These are phyloP conservation scores for Knoxia roxburghii DNA, from an alignment of 257 asterid genomes.

Conservation along the genomic window DNA sequence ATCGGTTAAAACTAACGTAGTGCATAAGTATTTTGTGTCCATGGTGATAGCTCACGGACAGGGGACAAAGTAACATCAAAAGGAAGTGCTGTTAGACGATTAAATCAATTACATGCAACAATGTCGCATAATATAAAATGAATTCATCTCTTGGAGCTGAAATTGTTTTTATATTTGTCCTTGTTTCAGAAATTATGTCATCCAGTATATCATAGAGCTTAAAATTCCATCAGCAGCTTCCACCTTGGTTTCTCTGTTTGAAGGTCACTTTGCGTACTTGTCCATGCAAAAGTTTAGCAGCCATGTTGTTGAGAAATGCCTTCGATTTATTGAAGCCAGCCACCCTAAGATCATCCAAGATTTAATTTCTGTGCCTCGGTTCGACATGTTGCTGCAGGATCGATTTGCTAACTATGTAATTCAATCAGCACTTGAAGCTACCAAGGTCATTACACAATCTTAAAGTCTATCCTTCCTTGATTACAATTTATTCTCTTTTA, in stretches of 20 bases:
- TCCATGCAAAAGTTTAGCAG: conserved; percentile 47
- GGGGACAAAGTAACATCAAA: neutral
- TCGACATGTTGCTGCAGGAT: conserved; percentile 35
- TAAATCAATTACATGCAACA: neutral
- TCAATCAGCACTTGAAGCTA: conserved; percentile 39
- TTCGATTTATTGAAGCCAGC: conserved; percentile 25
- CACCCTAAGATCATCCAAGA: conserved; percentile 27
- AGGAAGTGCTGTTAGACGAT: neutral
- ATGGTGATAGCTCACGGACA: neutral
- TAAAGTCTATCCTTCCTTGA: neutral
- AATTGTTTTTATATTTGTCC: neutral
- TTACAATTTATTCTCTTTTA: neutral
- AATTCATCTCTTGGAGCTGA: neutral
- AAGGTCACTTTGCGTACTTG: conserved; percentile 29
- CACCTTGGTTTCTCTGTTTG: conserved; percentile 28
- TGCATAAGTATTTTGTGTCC: neutral
- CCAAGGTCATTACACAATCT: conserved; percentile 24
- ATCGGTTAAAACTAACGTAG: neutral
- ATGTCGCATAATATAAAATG: too few species aligned
- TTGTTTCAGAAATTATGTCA: conserved; percentile 43
- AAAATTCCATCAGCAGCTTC: conserved; percentile 27
- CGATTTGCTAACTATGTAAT: conserved; percentile 44
- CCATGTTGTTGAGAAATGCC: conserved; percentile 41
- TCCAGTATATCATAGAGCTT: conserved; percentile 36
- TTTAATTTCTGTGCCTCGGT: conserved; percentile 26